Conservation (phyloP, 805 yeast genomes). For the Kuraishia borneana region DNA sequence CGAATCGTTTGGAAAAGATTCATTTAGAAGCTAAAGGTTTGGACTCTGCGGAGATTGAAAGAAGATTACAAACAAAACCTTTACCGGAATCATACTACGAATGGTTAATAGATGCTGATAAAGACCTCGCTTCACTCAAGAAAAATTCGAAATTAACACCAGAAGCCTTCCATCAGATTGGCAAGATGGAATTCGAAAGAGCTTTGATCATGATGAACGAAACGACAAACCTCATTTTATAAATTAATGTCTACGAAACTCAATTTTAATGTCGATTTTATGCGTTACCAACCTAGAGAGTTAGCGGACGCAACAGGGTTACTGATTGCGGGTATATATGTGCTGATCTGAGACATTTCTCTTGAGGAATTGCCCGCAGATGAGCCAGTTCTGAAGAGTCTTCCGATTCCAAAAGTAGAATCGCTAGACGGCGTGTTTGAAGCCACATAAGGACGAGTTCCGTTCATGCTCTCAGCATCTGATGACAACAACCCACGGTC, state of each 20-base stretch:
- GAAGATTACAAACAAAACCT: conserved; percentile 4
- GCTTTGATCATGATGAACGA: conserved; percentile 3
- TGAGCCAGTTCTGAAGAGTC: conserved; percentile 12
- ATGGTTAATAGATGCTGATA: neutral
- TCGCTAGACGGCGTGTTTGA: neutral
- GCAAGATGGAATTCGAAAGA: conserved; percentile 1
- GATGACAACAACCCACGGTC: conserved; percentile 2
- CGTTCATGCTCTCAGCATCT: conserved; percentile 7
- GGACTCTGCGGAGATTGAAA: neutral
- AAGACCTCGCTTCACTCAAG: neutral
- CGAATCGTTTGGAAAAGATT: neutral
- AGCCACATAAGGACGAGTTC: too few species aligned
- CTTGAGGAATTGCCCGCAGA: conserved; percentile 6
- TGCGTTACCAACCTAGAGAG: conserved; percentile 54
- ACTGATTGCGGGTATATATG: conserved; percentile 38
- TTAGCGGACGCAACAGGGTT: conserved; percentile 62
- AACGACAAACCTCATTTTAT: conserved; percentile 1
- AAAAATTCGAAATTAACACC: neutral
- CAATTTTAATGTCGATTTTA: neutral
- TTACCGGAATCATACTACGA: conserved; percentile 5
- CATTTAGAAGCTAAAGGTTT: neutral
- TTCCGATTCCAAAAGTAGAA: conserved; percentile 7
- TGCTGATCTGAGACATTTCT: conserved; percentile 14
- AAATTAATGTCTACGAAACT: neutral
- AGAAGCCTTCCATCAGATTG: neutral